Conservation (phyloP, 352 stramenopile genomes). For the Thalassiosira hispida region DNA sequence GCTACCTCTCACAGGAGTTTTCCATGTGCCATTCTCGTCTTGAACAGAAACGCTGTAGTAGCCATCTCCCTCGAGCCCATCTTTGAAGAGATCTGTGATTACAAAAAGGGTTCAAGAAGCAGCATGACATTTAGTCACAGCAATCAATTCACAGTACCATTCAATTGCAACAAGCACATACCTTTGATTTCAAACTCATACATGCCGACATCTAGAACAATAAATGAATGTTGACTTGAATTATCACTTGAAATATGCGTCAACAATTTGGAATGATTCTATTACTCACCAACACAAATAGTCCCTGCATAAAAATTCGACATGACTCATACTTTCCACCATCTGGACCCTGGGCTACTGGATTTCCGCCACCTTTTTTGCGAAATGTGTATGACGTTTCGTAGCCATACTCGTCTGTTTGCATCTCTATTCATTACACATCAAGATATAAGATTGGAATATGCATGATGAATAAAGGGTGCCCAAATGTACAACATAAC, state of each 20-base stretch:
- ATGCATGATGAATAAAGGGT: neutral
- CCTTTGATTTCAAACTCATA: conserved; percentile 15
- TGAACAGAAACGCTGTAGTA: conserved; percentile 32
- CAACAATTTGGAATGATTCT: too few relatives aligned
- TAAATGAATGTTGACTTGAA: too few relatives aligned
- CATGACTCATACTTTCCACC: neutral
- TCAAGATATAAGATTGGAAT: neutral
- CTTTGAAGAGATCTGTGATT: conserved; percentile 27
- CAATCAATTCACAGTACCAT: neutral
- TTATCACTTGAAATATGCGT: too few relatives aligned
- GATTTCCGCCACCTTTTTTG: neutral
- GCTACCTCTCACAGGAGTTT: conserved; percentile 11
- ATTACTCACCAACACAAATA: too few relatives aligned
- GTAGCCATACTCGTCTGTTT: neutral
- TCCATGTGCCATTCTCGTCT: conserved; percentile 23
- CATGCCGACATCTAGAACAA: conserved; percentile 15
- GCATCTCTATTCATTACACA: conserved; percentile 5
- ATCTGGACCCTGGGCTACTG: neutral
- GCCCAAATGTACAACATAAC: too few relatives aligned
- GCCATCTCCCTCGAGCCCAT: conserved; percentile 8
- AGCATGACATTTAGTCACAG: neutral
- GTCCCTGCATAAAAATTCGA: neutral
- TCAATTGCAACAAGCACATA: neutral
- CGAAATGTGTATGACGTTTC: conserved; percentile 3
- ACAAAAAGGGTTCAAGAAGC: conserved; percentile 2